Conservation (phyloP, 2,329 filamentous ascomycete genomes). For the Graphilbum fragrans region DNA sequence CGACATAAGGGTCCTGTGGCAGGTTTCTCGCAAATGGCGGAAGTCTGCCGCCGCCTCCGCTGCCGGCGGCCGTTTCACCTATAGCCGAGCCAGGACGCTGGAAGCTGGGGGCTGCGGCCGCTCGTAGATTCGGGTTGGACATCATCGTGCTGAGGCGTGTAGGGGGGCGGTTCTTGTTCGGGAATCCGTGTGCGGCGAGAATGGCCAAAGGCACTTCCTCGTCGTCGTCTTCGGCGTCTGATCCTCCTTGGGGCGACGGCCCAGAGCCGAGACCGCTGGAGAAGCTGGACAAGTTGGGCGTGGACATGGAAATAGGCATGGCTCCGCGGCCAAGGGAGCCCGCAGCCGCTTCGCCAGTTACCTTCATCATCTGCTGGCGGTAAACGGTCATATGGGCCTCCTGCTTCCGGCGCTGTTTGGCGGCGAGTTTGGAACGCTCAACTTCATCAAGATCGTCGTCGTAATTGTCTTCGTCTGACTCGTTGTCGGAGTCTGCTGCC, state of each 20-base stretch:
- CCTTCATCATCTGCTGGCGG: constrained; percentile 93
- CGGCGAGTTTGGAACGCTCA: constrained; percentile 60
- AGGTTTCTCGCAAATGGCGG: constrained; percentile 75
- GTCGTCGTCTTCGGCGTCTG: constrained; percentile 60
- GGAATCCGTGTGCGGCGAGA: constrained; percentile 79
- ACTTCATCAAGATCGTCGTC: constrained; percentile 67
- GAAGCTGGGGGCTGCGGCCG: constrained; percentile 31
- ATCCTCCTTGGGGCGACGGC: constrained; percentile 23
- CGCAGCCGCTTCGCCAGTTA: constrained; percentile 60
- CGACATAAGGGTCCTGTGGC: constrained; percentile 67
- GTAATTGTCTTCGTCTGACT: constrained; percentile 51
- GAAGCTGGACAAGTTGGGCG: constrained; percentile 41
- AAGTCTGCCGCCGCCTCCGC: constrained; percentile 35
- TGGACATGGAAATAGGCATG: constrained; percentile 47
- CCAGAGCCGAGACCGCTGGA: constrained; percentile 11
- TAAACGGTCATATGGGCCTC: constrained; percentile 85
- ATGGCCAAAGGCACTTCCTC: constrained; percentile 83
- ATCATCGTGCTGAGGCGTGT: constrained; percentile 50
- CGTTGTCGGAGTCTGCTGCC: constrained; percentile 33
- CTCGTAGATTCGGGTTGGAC: constrained; percentile 61
- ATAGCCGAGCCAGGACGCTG: constrained; percentile 43
- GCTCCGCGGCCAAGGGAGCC: constrained; percentile 36
- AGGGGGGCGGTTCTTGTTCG: constrained; percentile 64
- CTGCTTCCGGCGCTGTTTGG: constrained; percentile 72
- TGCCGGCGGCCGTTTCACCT: constrained; percentile 31